Evolutionary conservation across 257 asterid genomes (phyloP).

Genomic region (Petrea volubilis): DNA sequence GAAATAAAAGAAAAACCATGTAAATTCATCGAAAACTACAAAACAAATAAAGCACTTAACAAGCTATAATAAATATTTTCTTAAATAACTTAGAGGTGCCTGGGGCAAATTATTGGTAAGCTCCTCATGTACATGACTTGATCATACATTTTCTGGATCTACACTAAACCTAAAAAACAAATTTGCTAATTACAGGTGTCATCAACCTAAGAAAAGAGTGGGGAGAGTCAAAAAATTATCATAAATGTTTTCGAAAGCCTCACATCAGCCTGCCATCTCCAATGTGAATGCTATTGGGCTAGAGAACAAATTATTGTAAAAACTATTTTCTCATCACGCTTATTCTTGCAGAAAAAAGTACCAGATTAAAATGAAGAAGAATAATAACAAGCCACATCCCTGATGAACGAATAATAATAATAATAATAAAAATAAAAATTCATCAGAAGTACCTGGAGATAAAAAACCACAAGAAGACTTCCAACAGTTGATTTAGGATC

Average conservation of each 20-base stretch:
- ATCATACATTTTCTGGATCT: neutral
- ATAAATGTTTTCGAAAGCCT: neutral
- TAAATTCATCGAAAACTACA: neutral
- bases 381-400: constrained; percentile 3
- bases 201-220: neutral
- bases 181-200: neutral
- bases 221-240: neutral
- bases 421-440: neutral
- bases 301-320: neutral
- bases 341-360: neutral
- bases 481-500: constrained; percentile 72
- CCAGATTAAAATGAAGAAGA: neutral
- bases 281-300: neutral
- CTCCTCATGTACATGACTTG: neutral
- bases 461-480: constrained; percentile 94
- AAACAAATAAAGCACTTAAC: neutral
- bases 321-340: neutral
- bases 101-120: neutral
- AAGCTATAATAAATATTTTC: neutral
- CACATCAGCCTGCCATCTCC: constrained; percentile 1
- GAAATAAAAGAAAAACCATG: no score
- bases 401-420: no score
- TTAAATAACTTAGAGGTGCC: constrained; percentile 4
- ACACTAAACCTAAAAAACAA: neutral
- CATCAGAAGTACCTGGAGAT: constrained; percentile 72